A percentile compares a stretch with the other conserved stretches of the same genome.
These are phyloP conservation scores for Stachybotrys elegans DNA, from an alignment of 2,329 filamentous ascomycete genomes.

Conservation along the genomic window DNA sequence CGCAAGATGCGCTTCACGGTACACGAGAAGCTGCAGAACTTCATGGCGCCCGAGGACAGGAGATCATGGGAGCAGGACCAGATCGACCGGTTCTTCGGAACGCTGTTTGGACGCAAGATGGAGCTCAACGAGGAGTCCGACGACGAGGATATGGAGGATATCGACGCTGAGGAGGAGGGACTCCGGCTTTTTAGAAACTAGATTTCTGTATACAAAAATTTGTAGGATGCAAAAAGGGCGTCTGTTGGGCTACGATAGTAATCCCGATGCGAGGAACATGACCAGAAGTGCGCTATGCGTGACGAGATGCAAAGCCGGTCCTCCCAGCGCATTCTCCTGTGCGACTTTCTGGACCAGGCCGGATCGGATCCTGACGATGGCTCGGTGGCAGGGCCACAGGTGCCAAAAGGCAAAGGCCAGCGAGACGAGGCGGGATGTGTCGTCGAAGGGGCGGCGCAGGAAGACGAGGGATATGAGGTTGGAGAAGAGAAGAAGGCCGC, in stretches of 20 bases:
- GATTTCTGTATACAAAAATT: slow-evolving; percentile 10
- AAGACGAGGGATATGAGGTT: slow-evolving; percentile 37
- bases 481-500: slow-evolving; percentile 40
- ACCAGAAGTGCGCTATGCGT: slow-evolving; percentile 34
- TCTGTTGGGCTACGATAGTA: slow-evolving; percentile 9
- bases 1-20: slow-evolving; percentile 91
- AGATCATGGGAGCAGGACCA: slow-evolving; percentile 75
- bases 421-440: slow-evolving; percentile 27
- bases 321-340: slow-evolving; percentile 31
- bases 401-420: slow-evolving; percentile 43
- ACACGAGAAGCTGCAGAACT: slow-evolving; percentile 96
- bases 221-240: slow-evolving; percentile 5
- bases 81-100: slow-evolving; percentile 71
- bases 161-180: slow-evolving; percentile 48
- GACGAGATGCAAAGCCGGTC: slow-evolving; percentile 39
- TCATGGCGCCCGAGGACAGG: slow-evolving; percentile 89
- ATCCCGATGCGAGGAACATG: slow-evolving; percentile 23
- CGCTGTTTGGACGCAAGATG: slow-evolving; percentile 67
- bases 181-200: slow-evolving; percentile 48
- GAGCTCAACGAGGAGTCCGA: slow-evolving; percentile 54
- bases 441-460: slow-evolving; percentile 23
- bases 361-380: slow-evolving; percentile 27
- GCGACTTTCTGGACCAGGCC: slow-evolving; percentile 9
- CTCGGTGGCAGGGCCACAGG: slow-evolving; percentile 40
- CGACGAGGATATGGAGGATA: slow-evolving; percentile 46